Percentiles rank a stretch among this genome's conserved stretches.
These are phyloP conservation scores for Eutrema yunnanense DNA, from an alignment of 345 rosid genomes.

Conservation along the genomic window DNA sequence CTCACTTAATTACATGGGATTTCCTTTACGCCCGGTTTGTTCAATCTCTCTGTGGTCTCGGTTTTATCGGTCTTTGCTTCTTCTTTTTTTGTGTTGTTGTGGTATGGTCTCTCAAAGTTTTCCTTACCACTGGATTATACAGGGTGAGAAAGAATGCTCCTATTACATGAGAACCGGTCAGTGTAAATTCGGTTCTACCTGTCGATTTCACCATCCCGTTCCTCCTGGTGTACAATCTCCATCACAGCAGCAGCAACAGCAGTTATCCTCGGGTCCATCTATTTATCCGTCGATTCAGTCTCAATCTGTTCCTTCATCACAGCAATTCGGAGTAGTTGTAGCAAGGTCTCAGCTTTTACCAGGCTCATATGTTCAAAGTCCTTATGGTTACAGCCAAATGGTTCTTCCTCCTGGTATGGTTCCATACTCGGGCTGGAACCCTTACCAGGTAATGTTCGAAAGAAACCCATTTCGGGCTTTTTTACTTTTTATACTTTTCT, in stretches of 20 bases:
- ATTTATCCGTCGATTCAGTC: constrained; percentile 59
- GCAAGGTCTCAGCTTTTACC: constrained; percentile 69
- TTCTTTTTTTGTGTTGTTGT: background rate
- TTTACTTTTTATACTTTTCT: background rate
- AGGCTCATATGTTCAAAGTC: constrained; percentile 61
- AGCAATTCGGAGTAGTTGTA: constrained; percentile 65
- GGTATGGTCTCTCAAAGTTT: constrained; percentile 3
- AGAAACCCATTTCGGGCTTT: background rate
- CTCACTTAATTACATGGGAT: constrained; percentile 59
- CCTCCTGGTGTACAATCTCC: constrained; percentile 48
- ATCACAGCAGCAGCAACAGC: constrained; percentile 33
- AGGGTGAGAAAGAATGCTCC: constrained; percentile 91
- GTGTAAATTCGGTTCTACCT: constrained; percentile 80
- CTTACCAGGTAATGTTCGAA: constrained; percentile 55
- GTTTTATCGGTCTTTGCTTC: background rate
- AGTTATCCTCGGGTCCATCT: constrained; percentile 43
- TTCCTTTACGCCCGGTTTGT: constrained; percentile 87
- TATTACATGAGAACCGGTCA: constrained; percentile 84
- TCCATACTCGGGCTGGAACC: constrained; percentile 64
- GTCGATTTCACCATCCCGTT: constrained; percentile 87
- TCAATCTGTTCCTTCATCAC: constrained; percentile 51
- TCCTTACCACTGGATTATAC: constrained; percentile 21
- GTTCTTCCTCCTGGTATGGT: constrained; percentile 68
- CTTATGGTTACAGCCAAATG: constrained; percentile 56
- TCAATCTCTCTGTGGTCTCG: background rate